A percentile compares a stretch with the other conserved stretches of the same genome.
Evolutionary conservation across 208 protist genomes (phyloP).

Genomic region (Crithidia fasciculata): DNA sequence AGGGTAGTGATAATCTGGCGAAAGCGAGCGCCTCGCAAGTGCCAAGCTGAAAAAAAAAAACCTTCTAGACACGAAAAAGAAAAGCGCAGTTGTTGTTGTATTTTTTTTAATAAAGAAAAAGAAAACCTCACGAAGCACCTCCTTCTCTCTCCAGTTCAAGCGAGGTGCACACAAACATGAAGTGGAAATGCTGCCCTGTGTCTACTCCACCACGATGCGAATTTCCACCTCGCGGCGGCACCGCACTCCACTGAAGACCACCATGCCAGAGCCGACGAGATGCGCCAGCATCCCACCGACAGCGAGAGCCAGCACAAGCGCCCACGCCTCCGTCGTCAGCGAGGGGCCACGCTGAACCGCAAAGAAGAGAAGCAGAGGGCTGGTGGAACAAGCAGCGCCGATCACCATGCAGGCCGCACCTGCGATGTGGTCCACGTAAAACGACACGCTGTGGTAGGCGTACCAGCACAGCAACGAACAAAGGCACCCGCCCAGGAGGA

Average conservation of each 20-base stretch:
- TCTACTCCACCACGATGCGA: constrained; percentile 27
- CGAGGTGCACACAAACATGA: neutral
- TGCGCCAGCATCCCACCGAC: neutral
- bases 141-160: too few species aligned
- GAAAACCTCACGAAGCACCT: too few species aligned
- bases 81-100: too few species aligned
- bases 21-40: too few species aligned
- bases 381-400: constrained; percentile 14
- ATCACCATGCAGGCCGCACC: constrained; percentile 30
- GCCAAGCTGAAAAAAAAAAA: too few species aligned
- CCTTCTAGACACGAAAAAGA: too few species aligned
- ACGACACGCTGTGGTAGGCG: constrained; percentile 30
- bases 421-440: constrained; percentile 31
- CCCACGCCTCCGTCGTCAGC: constrained; percentile 8
- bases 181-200: neutral
- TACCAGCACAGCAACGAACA: constrained; percentile 23
- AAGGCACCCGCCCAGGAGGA: constrained; percentile 21
- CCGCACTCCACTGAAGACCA: constrained; percentile 13
- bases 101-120: too few species aligned
- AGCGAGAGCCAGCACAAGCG: neutral
- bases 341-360: constrained; percentile 3
- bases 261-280: constrained; percentile 10
- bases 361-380: constrained; percentile 14
- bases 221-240: constrained; percentile 33
- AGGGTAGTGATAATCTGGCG: too few species aligned